Conservation (phyloP, 2,329 filamentous ascomycete species). For the Diaporthe citriasiana region DNA sequence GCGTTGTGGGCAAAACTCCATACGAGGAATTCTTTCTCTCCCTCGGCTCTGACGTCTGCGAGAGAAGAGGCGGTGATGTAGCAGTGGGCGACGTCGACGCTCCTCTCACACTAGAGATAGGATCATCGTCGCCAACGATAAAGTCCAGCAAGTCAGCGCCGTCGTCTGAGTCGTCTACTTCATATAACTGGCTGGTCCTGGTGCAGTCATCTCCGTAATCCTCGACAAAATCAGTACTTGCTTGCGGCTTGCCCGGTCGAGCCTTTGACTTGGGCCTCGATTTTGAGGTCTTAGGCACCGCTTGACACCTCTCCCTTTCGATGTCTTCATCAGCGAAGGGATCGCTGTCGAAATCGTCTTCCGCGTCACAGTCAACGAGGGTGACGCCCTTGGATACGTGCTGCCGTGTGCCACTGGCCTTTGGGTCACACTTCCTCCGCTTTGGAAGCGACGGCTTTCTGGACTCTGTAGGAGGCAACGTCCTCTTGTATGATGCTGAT, state of each 20-base stretch:
- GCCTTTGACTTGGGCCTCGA: constrained; percentile 12
- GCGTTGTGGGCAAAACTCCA: constrained; percentile 1
- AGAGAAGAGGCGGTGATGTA: constrained; percentile 7
- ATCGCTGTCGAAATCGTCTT: constrained; percentile 36
- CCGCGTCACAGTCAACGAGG: constrained; percentile 27
- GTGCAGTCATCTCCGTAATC: constrained; percentile 67
- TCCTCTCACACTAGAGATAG: constrained; percentile 35
- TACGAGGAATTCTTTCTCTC: constrained; percentile 19
- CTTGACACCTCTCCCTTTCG: constrained; percentile 9
- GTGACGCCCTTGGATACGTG: constrained; percentile 8
- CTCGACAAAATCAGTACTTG: constrained; percentile 56
- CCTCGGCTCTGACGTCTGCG: not conserved
- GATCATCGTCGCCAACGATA: constrained; percentile 65
- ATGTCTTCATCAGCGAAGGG: constrained; percentile 33
- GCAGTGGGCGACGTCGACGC: constrained; percentile 30
- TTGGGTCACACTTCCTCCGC: constrained; percentile 36
- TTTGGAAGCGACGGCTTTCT: constrained; percentile 16
- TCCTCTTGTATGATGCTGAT: constrained; percentile 29
- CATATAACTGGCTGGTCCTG: constrained; percentile 62
- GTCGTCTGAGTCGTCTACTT: constrained; percentile 63
- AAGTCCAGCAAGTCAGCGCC: constrained; percentile 69
- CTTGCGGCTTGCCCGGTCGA: not conserved
- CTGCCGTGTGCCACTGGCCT: not conserved
- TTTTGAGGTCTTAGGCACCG: not conserved
- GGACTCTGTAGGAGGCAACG: constrained; percentile 37